Conservation (phyloP, 192 early-diverging fungal species). For the Linnemannia elongata region DNA sequence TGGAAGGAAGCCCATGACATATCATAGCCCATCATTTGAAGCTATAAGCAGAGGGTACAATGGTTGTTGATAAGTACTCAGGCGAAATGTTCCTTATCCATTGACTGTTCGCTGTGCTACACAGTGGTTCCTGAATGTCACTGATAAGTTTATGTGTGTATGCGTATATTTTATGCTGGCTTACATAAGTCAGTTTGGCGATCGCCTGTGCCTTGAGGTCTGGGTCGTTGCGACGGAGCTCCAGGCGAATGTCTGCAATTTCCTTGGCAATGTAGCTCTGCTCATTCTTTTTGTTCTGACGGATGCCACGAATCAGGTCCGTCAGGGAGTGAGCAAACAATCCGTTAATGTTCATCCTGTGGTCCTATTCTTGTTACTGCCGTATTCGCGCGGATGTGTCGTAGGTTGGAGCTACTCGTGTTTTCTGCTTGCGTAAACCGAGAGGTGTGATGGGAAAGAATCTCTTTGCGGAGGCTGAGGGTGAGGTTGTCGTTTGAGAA, state of each 20-base stretch:
- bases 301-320: constrained; percentile 95
- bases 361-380: background rate
- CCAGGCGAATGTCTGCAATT: constrained; percentile 91
- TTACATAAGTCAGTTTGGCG: constrained; percentile 87
- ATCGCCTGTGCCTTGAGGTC: constrained; percentile 90
- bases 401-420: background rate
- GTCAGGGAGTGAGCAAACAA: constrained; percentile 88
- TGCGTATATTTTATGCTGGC: constrained; percentile 13
- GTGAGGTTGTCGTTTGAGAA: background rate
- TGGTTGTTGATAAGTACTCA: background rate
- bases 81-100: background rate
- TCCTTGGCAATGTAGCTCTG: constrained; percentile 87
- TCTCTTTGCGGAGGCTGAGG: background rate
- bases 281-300: constrained; percentile 91
- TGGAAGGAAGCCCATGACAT: constrained; percentile 98
- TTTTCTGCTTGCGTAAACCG: background rate
- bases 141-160: background rate
- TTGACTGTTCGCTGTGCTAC: background rate
- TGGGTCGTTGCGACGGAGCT: constrained; percentile 87
- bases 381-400: background rate
- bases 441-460: background rate
- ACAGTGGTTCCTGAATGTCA: background rate
- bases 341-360: constrained; percentile 31
- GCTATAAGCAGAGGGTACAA: constrained; percentile 51
- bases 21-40: constrained; percentile 98